A percentile compares a stretch with the other conserved stretches of the same genome.
phyloP scores from a whole-genome alignment of 2,329 filamentous ascomycete species.

The Aureobasidium musti region DNA sequence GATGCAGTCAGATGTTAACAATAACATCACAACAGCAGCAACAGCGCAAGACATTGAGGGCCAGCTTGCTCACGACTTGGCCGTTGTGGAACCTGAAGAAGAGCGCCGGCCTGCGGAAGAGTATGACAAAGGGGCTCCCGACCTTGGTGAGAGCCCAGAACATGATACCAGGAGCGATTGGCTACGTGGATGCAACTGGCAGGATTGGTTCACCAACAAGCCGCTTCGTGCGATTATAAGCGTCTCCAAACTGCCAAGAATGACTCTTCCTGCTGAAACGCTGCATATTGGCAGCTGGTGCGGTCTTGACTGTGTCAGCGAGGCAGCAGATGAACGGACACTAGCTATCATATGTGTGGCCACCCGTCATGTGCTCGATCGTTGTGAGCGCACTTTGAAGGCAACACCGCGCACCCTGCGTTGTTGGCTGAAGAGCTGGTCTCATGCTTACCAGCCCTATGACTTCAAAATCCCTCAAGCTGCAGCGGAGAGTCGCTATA shows the following conservation, averaged over 20 bases:
- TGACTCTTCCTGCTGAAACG: neutral
- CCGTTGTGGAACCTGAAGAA: neutral
- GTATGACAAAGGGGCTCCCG: neutral
- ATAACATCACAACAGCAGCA: neutral
- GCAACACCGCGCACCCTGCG: neutral
- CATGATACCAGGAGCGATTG: neutral
- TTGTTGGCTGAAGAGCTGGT: neutral
- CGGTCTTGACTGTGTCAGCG: neutral
- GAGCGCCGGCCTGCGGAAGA: neutral
- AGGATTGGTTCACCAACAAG: neutral
- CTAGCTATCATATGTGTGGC: neutral
- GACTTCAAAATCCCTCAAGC: neutral
- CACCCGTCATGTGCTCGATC: neutral
- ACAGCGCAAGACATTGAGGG: neutral
- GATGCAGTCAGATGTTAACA: neutral
- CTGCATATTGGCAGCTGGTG: neutral
- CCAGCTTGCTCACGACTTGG: neutral
- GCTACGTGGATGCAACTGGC: neutral
- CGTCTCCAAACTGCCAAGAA: neutral
- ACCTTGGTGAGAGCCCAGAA: neutral
- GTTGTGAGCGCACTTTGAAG: neutral
- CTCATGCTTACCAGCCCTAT: neutral
- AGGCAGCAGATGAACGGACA: neutral
- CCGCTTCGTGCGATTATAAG: neutral
- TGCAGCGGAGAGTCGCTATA: neutral